Percentiles rank a stretch among this genome's conserved stretches.
Conservation (phyloP, 2,329 filamentous ascomycete genomes). For the Escovopsis sp. region DNA sequence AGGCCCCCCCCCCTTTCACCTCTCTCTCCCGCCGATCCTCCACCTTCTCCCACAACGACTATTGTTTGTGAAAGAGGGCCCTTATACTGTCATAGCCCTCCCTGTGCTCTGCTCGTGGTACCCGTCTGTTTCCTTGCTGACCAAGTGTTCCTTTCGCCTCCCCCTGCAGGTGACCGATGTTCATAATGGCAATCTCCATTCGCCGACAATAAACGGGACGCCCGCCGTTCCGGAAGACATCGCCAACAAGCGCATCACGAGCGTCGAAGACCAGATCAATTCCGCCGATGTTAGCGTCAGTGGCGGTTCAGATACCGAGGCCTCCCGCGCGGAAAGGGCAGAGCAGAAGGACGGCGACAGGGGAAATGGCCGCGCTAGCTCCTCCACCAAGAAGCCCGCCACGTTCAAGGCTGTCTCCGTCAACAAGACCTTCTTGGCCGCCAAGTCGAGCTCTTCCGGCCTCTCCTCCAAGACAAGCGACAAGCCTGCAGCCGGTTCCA, state of each 20-base stretch:
- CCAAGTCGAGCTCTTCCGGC: slow-evolving; percentile 41
- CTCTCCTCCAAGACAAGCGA: slow-evolving; percentile 35
- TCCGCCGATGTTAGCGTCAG: slow-evolving; percentile 55
- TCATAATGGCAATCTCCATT: slow-evolving; percentile 32
- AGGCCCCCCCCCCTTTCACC: slow-evolving; percentile 7
- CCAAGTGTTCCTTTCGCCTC: slow-evolving; percentile 2
- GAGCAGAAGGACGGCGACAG: slow-evolving; percentile 42
- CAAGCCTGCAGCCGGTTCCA: slow-evolving; percentile 32
- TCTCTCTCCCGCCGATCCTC: no score
- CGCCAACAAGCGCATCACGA: slow-evolving; percentile 42
- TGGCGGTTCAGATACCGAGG: slow-evolving; percentile 65
- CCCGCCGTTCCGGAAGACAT: slow-evolving; percentile 31
- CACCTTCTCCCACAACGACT: no score
- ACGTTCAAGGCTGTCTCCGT: slow-evolving; percentile 78
- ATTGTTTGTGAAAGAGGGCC: no score
- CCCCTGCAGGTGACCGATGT: slow-evolving; percentile 19
- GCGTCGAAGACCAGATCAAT: slow-evolving; percentile 42
- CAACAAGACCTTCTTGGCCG: slow-evolving; percentile 69
- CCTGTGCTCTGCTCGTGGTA: neutral
- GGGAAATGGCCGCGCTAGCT: slow-evolving; percentile 41
- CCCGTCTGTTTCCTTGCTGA: slow-evolving; percentile 11
- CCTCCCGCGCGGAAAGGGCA: slow-evolving; percentile 32
- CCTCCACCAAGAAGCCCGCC: slow-evolving; percentile 56
- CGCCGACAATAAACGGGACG: slow-evolving; percentile 34
- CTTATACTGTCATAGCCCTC: neutral